A percentile compares a stretch with the other conserved stretches of the same genome.
These are phyloP conservation scores for Aspergillus coremiiformis DNA, from an alignment of 495 filamentous ascomycete genomes.

Conservation along the genomic window DNA sequence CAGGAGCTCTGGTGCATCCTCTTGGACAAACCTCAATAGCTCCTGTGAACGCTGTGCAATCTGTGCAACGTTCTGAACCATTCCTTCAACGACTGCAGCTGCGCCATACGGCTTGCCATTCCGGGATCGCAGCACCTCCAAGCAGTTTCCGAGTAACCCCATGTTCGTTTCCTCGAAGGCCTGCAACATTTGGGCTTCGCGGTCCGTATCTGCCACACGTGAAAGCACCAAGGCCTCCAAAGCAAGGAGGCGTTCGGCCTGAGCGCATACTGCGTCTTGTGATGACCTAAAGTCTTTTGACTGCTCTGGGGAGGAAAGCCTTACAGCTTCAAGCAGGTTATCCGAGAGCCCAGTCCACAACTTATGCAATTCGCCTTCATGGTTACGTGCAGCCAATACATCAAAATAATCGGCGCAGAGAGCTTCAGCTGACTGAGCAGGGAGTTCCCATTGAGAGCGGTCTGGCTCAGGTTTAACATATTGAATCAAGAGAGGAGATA, in stretches of 20 bases:
- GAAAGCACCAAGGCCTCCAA: conserved; percentile 45
- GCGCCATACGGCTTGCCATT: conserved; percentile 82
- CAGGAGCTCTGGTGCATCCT: conserved; percentile 44
- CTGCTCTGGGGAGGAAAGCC: conserved; percentile 66
- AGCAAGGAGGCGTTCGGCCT: conserved; percentile 56
- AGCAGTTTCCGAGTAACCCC: conserved; percentile 41
- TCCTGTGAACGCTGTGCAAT: conserved; percentile 27
- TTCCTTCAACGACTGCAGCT: conserved; percentile 53
- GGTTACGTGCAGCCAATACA: conserved; percentile 19
- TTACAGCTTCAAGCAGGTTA: conserved; percentile 52
- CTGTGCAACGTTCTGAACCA: conserved; percentile 36
- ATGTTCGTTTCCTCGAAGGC: conserved; percentile 24
- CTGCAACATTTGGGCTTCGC: conserved; percentile 14
- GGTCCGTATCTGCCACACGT: conserved; percentile 20
- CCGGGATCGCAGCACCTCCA: conserved; percentile 45
- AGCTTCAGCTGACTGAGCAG: conserved; percentile 26
- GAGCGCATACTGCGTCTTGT: conserved; percentile 54
- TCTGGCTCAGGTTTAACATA: conserved; percentile 47
- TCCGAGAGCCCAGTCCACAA: conserved; percentile 51
- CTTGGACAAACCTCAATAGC: conserved; percentile 37
- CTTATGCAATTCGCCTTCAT: conserved; percentile 27
- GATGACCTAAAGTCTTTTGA: conserved; percentile 66
- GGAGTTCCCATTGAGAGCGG: conserved; percentile 43
- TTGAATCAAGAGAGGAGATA: conserved; percentile 52
- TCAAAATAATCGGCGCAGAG: conserved; percentile 37